Conservation (phyloP, 78 protist species). For the Bigelowiella natans region DNA sequence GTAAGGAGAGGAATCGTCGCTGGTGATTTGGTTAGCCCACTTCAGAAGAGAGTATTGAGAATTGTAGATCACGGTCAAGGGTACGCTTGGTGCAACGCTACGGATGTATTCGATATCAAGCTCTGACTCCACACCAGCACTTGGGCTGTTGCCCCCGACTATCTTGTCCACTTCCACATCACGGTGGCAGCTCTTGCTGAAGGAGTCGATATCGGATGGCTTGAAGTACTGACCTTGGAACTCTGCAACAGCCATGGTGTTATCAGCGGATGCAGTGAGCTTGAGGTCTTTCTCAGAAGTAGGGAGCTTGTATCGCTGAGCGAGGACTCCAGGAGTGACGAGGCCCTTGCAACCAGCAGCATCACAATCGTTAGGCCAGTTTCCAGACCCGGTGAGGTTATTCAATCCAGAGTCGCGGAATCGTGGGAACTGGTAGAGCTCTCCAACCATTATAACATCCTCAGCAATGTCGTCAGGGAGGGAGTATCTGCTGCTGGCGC, state of each 20-base stretch:
- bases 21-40: neutral
- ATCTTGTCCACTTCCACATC: too few relatives aligned
- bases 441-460: neutral
- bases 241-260: slow-evolving; percentile 13
- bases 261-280: neutral
- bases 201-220: neutral
- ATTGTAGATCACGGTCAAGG: neutral
- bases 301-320: neutral
- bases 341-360: neutral
- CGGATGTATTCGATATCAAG: neutral
- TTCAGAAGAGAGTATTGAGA: neutral
- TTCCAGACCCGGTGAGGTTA: neutral
- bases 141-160: neutral
- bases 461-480: neutral
- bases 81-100: neutral
- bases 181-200: neutral
- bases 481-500: neutral
- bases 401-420: too few relatives aligned
- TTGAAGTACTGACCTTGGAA: slow-evolving; percentile 16
- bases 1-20: neutral
- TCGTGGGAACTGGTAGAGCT: slow-evolving; percentile 12
- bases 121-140: neutral
- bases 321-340: neutral
- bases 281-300: neutral
- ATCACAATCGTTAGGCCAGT: neutral